Evolutionary conservation across 306 rosid species (phyloP), one percentile per base, ranked within the genome.

Genomic region (Acacia acuminata): DNA sequence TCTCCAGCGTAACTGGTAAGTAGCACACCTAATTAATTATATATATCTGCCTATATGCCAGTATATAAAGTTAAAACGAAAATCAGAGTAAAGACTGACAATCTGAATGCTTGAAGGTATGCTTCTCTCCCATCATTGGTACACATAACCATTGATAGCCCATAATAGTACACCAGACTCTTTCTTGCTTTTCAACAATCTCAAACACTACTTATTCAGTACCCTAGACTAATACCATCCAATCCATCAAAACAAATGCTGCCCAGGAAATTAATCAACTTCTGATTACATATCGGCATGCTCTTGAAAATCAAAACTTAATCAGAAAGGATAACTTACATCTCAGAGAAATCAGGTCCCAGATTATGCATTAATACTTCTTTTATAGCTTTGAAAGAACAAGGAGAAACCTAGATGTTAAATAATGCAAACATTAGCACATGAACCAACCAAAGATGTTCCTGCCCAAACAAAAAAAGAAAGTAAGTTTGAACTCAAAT

Each of bases 401-500:
- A 87, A 81, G 98, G 94, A 85, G 87, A 89, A 73, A 94, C 97
- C 98, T 94, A 88, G 67, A 77, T 85, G 82, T 82, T 58, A 83
- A 82, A 71, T 71, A 77, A 70, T 53, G 72, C 44, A 87, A 27
- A 82, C 42, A 25, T 77, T 48, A 82, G 80, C 85, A 85, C 45
- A 75, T 58, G 67, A 81, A 75, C 42, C 61, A 60, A 72, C 75
- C 30, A 80, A 69, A 82, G 60, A 68, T 27, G 58, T 14, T 40
- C 32, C 73, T 65, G 24, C 42, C 71, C 27, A 36, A 53, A 40
- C 80, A 79, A 45, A 32, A 7, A 13, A 45, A n/a, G n/a, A n/a
- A 40, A 66, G 50, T 0, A 10, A 79, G 42, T 17, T 53, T 24
- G 20, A 71, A 78, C 25, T 63, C 27, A 63, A 71, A 78, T 48